Evolutionary conservation across 345 rosid species (phyloP), one percentile per base, ranked within the genome.

Genomic region (Noccaea caerulescens): DNA sequence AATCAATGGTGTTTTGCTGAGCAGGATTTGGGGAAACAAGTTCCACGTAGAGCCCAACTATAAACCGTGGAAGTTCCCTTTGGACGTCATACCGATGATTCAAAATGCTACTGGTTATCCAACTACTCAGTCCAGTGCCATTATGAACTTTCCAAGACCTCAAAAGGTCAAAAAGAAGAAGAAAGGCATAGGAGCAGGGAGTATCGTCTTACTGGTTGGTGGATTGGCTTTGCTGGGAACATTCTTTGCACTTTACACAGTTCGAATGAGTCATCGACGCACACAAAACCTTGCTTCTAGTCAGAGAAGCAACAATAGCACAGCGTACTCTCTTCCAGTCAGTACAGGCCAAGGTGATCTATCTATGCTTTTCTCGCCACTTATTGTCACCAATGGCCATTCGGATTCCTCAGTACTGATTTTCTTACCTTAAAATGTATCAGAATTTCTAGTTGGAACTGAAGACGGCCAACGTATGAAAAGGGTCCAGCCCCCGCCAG

Each of bases 1-100:
- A 59, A 69, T 67, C 13, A 38, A 37, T 44, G 59, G 44, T 47
- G 64, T 54, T 73, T 41, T 71, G 25, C 72, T 69, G 69, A 56
- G 57, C 77, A 94, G 99, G 96, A 77, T 94, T 73, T 92, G 87
- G 71, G 90, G 95, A 59, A 94, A 91, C 79, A 64, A 56, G 50
- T 94, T 94, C 77, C 79, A 89, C 20, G 68, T 47, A 58, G 85
- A 59, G 49, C 79, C 69, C 56, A 82, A 80, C 75, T 80, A 86
- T 72, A 85, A 88, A 46, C 86, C 96, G 4, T 94, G 99, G 99
- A 78, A 72, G 41, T 82, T 85, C 77, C 97, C 97, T 53, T 78
- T 74, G 80, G 83, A 78, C 13, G 80, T 66, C 69, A 66, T 66
- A 67, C 84, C 89, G 2, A 16, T 57, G 67, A 59, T 53, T 27